Conservation (phyloP, 2,329 filamentous ascomycete species). For the Sordariomycetes sp. region DNA sequence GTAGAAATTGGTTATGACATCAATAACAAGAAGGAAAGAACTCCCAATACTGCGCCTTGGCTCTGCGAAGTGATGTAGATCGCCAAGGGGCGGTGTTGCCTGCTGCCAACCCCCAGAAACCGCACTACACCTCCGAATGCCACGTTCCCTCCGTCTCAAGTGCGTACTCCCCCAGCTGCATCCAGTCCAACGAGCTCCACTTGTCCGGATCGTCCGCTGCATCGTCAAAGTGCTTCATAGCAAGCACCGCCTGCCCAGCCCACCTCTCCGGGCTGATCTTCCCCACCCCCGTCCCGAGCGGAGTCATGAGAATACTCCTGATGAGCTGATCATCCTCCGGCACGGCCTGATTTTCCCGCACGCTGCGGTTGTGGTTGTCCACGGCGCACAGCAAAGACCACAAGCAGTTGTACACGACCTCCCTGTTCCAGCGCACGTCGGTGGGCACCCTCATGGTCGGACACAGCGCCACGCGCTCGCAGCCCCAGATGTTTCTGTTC, state of each 20-base stretch:
- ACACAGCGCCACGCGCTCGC: constrained; percentile 35
- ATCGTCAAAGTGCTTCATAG: constrained; percentile 41
- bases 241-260: constrained; percentile 39
- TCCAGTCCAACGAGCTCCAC: constrained; percentile 31
- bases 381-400: constrained; percentile 41
- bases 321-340: constrained; percentile 18
- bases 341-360: constrained; percentile 4
- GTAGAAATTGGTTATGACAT: too few species aligned
- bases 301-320: constrained; percentile 37
- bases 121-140: not conserved
- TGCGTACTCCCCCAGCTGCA: constrained; percentile 5
- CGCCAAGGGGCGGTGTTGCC: too few species aligned
- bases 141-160: constrained; percentile 3
- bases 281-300: constrained; percentile 39
- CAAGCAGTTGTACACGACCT: constrained; percentile 43
- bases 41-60: too few species aligned
- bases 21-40: too few species aligned
- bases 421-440: constrained; percentile 35
- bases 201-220: constrained; percentile 29
- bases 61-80: too few species aligned
- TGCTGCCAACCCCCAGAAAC: too few species aligned
- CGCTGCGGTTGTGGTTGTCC: constrained; percentile 33
- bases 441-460: constrained; percentile 42
- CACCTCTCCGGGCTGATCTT: constrained; percentile 33
- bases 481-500: constrained; percentile 28